Evolutionary conservation across 768 basidiomycete genomes (phyloP), one percentile per base, ranked within the genome.

Genomic region (Phanerodontia chrysosporium): DNA sequence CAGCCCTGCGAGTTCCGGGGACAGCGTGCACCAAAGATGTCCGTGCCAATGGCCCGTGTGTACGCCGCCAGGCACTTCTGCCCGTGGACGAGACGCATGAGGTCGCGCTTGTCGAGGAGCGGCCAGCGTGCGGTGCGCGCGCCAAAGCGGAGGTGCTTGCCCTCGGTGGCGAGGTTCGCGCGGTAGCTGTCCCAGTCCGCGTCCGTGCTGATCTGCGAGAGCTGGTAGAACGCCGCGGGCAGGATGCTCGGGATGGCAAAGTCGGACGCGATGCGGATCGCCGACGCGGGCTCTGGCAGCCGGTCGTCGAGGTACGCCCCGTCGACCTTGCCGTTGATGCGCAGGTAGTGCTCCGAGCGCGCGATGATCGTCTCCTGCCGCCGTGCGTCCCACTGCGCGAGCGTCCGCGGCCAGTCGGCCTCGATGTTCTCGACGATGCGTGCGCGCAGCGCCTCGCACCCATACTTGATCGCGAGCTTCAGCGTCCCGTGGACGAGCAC

Each of bases 401-500:
- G 68, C 24, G 69, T 69, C 51, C 66, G 67, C 9, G 74, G 74
- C 74, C 74, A 75, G 63, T 74, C 73, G 16, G 71, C 71, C 54
- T 69, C 66, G 57, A 74, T 59, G 58, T 68, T 67, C 49, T 68
- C 59, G 55, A 71, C 64, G 60, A 75, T 66, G 27, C 72, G 69
- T 10, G 67, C 58, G 24, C 70, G 65, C 21, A 75, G 64, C 16
- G 69, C 58, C 45, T 73, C 71, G 64, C 71, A 70, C 51, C 73
- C 69, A 64, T 75, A 75, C 57, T 75, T 75, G 59, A 64, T 70
- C 13, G 73, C 69, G 55, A 75, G 66, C 58, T 69, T 67, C 49
- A 75, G 68, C 16, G 66, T 64, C 46, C 68, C 69, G 29, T 68
- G 64, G 30, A 73, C 68, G 53, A 65, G 66, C 16, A 72, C 66